Percentiles rank a stretch among this genome's conserved stretches.
Evolutionary conservation across 208 protist species (phyloP).

Genomic region (Crithidia mellificae): DNA sequence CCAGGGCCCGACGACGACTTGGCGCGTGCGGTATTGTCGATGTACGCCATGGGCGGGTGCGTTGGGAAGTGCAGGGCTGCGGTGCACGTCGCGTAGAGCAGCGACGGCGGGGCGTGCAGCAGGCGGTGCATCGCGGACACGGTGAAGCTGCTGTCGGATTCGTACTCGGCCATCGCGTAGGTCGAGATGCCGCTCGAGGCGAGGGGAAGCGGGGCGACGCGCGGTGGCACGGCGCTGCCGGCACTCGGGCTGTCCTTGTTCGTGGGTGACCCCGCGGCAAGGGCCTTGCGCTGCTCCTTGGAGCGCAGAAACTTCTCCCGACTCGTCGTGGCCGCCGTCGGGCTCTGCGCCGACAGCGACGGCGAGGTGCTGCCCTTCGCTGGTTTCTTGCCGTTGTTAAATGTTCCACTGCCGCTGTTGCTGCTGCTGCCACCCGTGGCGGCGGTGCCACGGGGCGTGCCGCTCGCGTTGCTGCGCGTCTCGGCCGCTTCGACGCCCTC

Average conservation of each 20-base stretch:
- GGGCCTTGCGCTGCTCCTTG: conserved; percentile 60
- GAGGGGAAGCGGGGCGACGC: conserved; percentile 35
- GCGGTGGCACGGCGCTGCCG: background rate
- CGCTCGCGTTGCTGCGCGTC: conserved; percentile 18
- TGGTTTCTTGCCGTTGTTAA: too few species aligned
- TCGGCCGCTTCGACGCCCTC: background rate
- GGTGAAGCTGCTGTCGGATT: conserved; percentile 70
- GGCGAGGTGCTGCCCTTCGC: background rate
- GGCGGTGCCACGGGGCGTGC: conserved; percentile 2
- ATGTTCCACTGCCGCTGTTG: background rate
- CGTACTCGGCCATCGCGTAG: conserved; percentile 52
- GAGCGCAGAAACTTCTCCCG: conserved; percentile 68
- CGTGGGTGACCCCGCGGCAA: conserved; percentile 28
- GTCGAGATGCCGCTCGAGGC: conserved; percentile 67
- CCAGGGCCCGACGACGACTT: background rate
- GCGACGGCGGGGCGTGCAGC: conserved; percentile 59
- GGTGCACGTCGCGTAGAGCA: conserved; percentile 71
- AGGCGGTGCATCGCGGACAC: conserved; percentile 82
- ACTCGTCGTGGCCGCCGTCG: conserved; percentile 24
- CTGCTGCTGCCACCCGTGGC: too few species aligned
- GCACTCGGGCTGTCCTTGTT: background rate
- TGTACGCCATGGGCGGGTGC: conserved; percentile 67
- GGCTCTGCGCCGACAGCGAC: background rate
- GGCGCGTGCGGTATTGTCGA: conserved; percentile 18
- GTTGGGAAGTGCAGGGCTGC: conserved; percentile 51